These are phyloP conservation scores for Datura wrightii DNA, from an alignment of 257 asterid genomes.

Conservation along the genomic window DNA sequence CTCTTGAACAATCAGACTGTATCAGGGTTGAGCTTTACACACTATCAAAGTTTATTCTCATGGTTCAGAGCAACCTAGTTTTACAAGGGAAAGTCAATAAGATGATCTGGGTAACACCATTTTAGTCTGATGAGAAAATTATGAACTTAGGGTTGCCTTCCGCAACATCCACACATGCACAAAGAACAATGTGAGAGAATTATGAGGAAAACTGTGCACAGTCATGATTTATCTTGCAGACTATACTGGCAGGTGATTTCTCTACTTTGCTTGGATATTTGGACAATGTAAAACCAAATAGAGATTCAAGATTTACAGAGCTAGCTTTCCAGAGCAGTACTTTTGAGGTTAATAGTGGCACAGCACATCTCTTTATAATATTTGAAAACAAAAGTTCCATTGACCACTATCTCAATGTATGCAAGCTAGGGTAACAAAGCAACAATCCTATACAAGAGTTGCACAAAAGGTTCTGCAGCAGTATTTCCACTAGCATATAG, in stretches of 20 bases:
- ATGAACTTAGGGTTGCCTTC: conserved; percentile 25
- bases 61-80: background rate
- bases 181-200: background rate
- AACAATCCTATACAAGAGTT: conserved; percentile 3
- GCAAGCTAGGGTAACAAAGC: background rate
- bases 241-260: background rate
- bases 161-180: conserved; percentile 14
- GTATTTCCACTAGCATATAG: background rate
- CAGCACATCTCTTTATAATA: background rate
- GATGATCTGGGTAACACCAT: background rate
- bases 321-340: background rate
- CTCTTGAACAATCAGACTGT: conserved; percentile 5
- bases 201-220: background rate
- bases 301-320: background rate
- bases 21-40: conserved; percentile 1
- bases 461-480: background rate
- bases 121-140: conserved; percentile 13
- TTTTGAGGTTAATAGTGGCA: background rate
- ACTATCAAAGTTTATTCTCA: background rate
- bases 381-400: background rate
- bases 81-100: conserved; percentile 10
- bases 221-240: background rate
- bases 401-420: conserved; percentile 2
- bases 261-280: background rate
- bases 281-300: background rate